These are phyloP conservation scores for Tolypocladium paradoxum DNA, from an alignment of 2,329 filamentous ascomycete genomes.

Conservation along the genomic window DNA sequence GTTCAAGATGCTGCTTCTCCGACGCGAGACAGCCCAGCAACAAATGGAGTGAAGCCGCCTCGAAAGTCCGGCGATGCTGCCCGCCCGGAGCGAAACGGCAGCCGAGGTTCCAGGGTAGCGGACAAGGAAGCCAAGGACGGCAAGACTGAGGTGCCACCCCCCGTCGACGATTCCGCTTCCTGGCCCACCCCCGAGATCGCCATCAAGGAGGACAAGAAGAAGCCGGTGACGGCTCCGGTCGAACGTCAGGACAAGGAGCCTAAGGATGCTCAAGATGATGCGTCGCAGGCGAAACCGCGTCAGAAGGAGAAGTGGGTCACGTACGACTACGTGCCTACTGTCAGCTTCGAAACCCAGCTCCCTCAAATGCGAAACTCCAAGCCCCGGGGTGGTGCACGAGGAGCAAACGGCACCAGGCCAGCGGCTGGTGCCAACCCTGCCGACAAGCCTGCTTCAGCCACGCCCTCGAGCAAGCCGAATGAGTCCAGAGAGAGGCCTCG, in stretches of 20 bases:
- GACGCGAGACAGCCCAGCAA: conserved; percentile 13
- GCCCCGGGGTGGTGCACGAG: conserved; percentile 37
- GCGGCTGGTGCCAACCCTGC: conserved; percentile 20
- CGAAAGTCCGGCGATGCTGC: conserved; percentile 31
- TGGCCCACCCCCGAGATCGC: conserved; percentile 89
- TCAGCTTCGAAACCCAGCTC: conserved; percentile 77
- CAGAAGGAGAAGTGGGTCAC: conserved; percentile 81
- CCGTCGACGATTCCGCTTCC: conserved; percentile 63
- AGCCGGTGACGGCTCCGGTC: conserved; percentile 37
- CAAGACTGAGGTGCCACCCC: conserved; percentile 36
- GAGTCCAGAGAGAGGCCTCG: conserved; percentile 24
- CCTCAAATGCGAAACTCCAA: conserved; percentile 41
- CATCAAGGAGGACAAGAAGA: conserved; percentile 60
- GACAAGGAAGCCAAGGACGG: conserved; percentile 30
- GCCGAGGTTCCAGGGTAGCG: conserved; percentile 33
- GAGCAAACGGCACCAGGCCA: conserved; percentile 26
- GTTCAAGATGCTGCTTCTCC: conserved; percentile 10
- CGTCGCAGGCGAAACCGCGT: conserved; percentile 32
- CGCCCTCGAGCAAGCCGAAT: conserved; percentile 18
- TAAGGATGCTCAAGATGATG: conserved; percentile 45
- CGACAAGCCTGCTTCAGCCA: conserved; percentile 26
- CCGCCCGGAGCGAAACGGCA: conserved; percentile 30
- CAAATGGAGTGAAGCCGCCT: conserved; percentile 29
- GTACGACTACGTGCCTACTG: conserved; percentile 71
- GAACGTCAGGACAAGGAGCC: conserved; percentile 53